Evolutionary conservation across 1,139 yeast genomes (phyloP), one percentile per base, ranked within the genome.

Genomic region (Sugiyamaella castrensis): DNA sequence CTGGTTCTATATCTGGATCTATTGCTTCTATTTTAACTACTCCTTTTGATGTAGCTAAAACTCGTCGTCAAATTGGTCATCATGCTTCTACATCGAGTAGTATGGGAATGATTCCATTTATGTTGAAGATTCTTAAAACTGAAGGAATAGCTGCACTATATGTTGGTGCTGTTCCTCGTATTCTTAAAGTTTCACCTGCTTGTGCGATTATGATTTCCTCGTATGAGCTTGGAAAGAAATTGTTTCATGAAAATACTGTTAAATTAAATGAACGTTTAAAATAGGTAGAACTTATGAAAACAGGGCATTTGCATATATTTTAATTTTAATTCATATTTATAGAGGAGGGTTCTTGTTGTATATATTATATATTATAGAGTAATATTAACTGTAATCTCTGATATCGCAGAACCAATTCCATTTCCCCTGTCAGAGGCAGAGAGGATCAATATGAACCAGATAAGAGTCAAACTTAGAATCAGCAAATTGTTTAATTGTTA

Each of bases 191-290:
- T 37, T 96, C 97, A 0, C 98, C 98, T 2, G 85, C 97, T 10
- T 92, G 98, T 76, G 98, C 98, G 2, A 92, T 92, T 34, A 94
- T 92, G 99, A 91, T 92, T 46, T 87, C 98, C 2, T 85, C 95
- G 39, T 92, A 92, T 66, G 98, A 92, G 66, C 73, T 91, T 46
- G 87, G 95, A 30, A 94, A 94, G 67, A 79, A 78, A 60, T 71
- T 84, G 79, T 66, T 66, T 48, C 53, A 55, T 36, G 50, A 51
- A 37, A 62, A 62, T 48, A 53, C 33, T 15, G 12, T 26, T 28
- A 29, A 26, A 40, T 10, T 19, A n/a, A 9, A n/a, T 34, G 40
- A 37, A 3, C 24, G 24, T 19, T 19, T 19, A 19, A 19, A 19
- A 19, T 19, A 19, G 24, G 29, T 13, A 37, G 40, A 11, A 15